phyloP scores from a whole-genome alignment of 1,139 yeast genomes.

The Maudiozyma humilis region DNA sequence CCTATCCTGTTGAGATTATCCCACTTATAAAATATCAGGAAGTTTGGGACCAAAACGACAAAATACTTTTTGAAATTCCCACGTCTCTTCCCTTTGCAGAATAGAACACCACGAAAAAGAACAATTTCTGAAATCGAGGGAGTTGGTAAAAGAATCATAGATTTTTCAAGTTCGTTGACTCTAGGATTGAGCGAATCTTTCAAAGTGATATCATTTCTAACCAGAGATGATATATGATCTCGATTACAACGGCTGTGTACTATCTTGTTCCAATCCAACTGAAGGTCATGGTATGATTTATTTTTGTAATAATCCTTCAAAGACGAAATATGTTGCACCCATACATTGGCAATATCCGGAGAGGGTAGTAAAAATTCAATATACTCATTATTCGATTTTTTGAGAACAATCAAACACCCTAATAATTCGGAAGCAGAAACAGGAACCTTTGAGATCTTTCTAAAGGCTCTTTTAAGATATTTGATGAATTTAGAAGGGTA shows the following conservation, averaged over 20 bases:
- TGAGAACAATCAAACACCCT: neutral
- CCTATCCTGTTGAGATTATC: no score
- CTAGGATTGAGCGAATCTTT: no score
- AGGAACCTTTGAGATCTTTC: neutral
- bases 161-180: no score
- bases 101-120: slow-evolving; percentile 43
- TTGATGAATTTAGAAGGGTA: neutral
- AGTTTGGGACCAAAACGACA: slow-evolving; percentile 66
- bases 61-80: slow-evolving; percentile 52
- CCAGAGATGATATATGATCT: neutral
- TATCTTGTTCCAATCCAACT: neutral
- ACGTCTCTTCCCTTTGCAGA: slow-evolving; percentile 62
- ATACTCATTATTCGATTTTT: neutral
- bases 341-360: slow-evolving; percentile 18
- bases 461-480: neutral
- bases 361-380: neutral
- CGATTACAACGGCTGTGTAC: neutral
- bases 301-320: neutral
- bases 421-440: neutral
- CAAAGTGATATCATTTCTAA: no score
- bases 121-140: neutral
- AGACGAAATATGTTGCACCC: slow-evolving; percentile 36
- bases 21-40: slow-evolving; percentile 45
- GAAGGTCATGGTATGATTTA: neutral
- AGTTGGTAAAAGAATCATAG: neutral